Conservation (phyloP, 306 rosid species). For the Fagus crenata region DNA sequence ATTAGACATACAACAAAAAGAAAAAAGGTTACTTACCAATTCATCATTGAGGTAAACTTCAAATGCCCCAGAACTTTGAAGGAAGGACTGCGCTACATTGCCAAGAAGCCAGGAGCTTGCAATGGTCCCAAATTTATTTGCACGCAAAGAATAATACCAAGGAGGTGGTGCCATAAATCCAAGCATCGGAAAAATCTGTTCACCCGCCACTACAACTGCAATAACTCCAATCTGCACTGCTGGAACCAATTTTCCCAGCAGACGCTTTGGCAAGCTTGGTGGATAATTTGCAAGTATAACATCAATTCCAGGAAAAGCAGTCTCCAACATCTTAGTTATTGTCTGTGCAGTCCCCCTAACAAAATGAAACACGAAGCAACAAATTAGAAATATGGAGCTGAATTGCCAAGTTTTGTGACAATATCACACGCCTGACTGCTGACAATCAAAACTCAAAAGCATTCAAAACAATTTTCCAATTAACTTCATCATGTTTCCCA, state of each 20-base stretch:
- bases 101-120: slow-evolving; percentile 90
- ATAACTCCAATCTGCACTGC: slow-evolving; percentile 64
- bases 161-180: slow-evolving; percentile 67
- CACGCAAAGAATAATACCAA: slow-evolving; percentile 66
- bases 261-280: slow-evolving; percentile 63
- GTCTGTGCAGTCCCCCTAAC: slow-evolving; percentile 69
- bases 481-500: not conserved
- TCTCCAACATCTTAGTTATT: slow-evolving; percentile 65
- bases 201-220: slow-evolving; percentile 67
- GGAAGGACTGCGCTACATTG: slow-evolving; percentile 65
- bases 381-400: not conserved
- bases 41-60: slow-evolving; percentile 76
- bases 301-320: slow-evolving; percentile 63
- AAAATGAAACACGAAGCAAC: slow-evolving; percentile 10
- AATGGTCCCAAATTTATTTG: slow-evolving; percentile 70
- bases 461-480: not conserved
- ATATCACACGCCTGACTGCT: not conserved
- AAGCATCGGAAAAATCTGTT: slow-evolving; percentile 66
- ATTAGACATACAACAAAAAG: not conserved
- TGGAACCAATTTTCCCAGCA: slow-evolving; percentile 69
- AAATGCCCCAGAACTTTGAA: slow-evolving; percentile 81
- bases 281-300: slow-evolving; percentile 68
- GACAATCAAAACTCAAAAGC: not conserved
- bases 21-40: slow-evolving; percentile 57
- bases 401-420: not conserved